These are phyloP conservation scores for Dictyostelium citrinum DNA, from an alignment of 78 protist species.

Conservation along the genomic window DNA sequence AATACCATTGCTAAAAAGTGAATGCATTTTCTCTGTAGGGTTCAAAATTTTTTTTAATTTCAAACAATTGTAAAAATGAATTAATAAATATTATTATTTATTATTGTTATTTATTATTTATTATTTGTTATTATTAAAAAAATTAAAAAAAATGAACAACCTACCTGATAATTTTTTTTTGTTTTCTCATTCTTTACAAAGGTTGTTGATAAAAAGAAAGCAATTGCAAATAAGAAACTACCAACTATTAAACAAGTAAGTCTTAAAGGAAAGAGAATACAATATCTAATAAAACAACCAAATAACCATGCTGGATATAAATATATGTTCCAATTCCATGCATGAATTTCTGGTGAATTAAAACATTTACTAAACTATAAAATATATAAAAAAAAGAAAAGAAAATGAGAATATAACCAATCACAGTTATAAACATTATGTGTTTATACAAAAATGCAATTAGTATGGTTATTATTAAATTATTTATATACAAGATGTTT, in stretches of 20 bases:
- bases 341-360: background rate
- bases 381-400: too few relatives aligned
- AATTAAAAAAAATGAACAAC: background rate
- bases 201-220: conserved; percentile 6
- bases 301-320: conserved; percentile 84
- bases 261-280: conserved; percentile 83
- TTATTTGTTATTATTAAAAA: background rate
- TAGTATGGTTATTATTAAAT: background rate
- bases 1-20: conserved; percentile 11
- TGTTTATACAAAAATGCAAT: too few relatives aligned
- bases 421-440: too few relatives aligned
- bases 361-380: conserved; percentile 80
- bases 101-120: background rate
- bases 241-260: conserved; percentile 39
- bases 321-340: conserved; percentile 90
- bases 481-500: too few relatives aligned
- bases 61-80: too few relatives aligned
- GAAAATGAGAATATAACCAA: too few relatives aligned
- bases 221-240: background rate
- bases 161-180: conserved; percentile 44
- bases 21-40: conserved; percentile 8
- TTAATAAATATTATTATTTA: background rate
- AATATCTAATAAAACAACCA: conserved; percentile 83
- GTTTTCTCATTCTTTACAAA: conserved; percentile 41
- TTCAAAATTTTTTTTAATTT: too few relatives aligned